A percentile compares a stretch with the other conserved stretches of the same genome.
These are phyloP conservation scores for Melastoma malabathricum DNA, from an alignment of 345 rosid species.

Conservation along the genomic window DNA sequence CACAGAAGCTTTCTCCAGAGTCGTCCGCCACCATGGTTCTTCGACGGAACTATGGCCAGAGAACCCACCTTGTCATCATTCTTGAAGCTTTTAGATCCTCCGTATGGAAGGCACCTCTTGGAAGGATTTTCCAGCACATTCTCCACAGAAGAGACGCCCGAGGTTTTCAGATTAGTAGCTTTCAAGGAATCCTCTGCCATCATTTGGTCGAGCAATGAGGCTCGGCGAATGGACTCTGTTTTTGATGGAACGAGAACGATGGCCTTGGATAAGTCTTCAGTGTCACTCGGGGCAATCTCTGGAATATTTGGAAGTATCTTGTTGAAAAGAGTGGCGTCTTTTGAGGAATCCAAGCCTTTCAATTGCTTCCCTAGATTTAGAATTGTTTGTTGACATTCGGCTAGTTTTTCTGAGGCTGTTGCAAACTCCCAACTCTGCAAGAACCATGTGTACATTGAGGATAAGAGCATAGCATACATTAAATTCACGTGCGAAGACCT, in stretches of 20 bases:
- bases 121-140: slow-evolving; percentile 22
- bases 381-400: slow-evolving; percentile 88
- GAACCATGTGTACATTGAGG: neutral
- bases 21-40: slow-evolving; percentile 29
- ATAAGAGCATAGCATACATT: neutral
- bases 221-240: slow-evolving; percentile 35
- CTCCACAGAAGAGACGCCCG: slow-evolving; percentile 12
- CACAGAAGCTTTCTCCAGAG: slow-evolving; percentile 64
- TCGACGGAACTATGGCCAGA: slow-evolving; percentile 45
- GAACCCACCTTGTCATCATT: slow-evolving; percentile 19
- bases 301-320: slow-evolving; percentile 24
- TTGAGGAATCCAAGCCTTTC: slow-evolving; percentile 58
- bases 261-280: slow-evolving; percentile 9
- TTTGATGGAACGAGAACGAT: slow-evolving; percentile 14
- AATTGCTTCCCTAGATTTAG: slow-evolving; percentile 80
- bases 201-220: slow-evolving; percentile 81
- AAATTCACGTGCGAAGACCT: too few relatives aligned
- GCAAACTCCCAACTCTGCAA: slow-evolving; percentile 73
- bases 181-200: slow-evolving; percentile 50
- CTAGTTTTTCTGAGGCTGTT: slow-evolving; percentile 87
- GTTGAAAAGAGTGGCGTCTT: slow-evolving; percentile 42
- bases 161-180: slow-evolving; percentile 9
- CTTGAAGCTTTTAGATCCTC: slow-evolving; percentile 14
- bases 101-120: slow-evolving; percentile 24
- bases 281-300: slow-evolving; percentile 9